Evolutionary conservation across 2,329 filamentous ascomycete genomes (phyloP).

Genomic region (Neopestalotiopsis rosae): DNA sequence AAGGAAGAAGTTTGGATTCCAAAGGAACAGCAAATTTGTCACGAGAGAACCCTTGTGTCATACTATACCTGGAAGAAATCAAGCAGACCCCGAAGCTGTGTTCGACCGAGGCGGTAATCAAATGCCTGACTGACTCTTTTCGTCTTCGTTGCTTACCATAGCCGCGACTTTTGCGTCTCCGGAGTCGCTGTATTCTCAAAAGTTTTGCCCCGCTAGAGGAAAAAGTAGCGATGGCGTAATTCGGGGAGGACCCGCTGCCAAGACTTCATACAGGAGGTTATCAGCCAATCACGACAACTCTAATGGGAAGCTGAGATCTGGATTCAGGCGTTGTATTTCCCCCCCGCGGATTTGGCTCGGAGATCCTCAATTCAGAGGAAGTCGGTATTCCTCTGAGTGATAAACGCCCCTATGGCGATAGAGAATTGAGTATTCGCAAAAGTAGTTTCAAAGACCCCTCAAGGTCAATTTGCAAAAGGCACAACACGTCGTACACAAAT

Average conservation of each 20-base stretch:
- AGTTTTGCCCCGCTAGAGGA: constrained; percentile 10
- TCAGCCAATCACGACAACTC: constrained; percentile 3
- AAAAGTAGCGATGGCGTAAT: constrained; percentile 16
- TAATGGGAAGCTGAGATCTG: constrained; percentile 6
- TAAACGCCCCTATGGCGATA: neutral
- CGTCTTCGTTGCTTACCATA: neutral
- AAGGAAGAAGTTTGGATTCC: neutral
- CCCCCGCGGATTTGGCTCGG: constrained; percentile 13
- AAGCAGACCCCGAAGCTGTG: neutral
- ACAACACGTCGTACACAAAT: too few species aligned
- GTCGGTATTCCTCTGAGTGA: neutral
- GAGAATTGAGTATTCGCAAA: neutral
- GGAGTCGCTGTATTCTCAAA: constrained; percentile 8
- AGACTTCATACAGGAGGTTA: neutral
- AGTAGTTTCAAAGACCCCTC: too few species aligned
- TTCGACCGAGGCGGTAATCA: neutral
- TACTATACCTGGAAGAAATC: constrained; percentile 5
- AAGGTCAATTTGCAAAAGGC: too few species aligned
- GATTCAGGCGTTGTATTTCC: neutral
- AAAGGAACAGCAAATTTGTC: neutral
- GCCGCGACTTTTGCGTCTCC: neutral
- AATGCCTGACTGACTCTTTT: neutral
- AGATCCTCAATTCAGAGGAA: neutral
- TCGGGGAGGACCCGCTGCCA: neutral
- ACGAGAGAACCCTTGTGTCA: neutral